A percentile compares a stretch with the other conserved stretches of the same genome.
Conservation (phyloP, 1,139 yeast species). For the Entelexis sorbosivorans region DNA sequence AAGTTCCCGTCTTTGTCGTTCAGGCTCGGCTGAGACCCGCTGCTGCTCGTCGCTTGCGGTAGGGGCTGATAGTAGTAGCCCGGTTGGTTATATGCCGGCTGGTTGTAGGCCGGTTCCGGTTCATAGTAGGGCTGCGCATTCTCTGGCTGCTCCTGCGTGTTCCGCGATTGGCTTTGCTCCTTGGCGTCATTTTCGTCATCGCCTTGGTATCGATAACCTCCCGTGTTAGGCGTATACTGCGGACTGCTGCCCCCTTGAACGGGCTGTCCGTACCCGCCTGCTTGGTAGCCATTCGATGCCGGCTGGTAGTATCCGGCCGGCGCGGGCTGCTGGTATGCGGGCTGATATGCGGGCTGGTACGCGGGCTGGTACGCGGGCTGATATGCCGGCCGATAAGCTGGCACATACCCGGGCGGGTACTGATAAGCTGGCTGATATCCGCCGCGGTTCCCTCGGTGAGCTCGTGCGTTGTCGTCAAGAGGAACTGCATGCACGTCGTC, state of each 20-base stretch:
- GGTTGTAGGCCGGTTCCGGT: background rate
- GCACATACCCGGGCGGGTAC: background rate
- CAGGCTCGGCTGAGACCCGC: background rate
- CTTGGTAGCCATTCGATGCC: background rate
- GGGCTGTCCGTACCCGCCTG: background rate
- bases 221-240: background rate
- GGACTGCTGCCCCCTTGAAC: background rate
- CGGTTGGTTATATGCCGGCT: background rate
- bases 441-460: background rate
- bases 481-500: background rate
- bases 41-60: background rate
- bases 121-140: background rate
- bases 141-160: background rate
- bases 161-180: no score
- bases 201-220: constrained; percentile 12
- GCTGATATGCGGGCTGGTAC: background rate
- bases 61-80: background rate
- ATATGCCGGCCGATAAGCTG: background rate
- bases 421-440: background rate
- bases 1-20: constrained; percentile 2
- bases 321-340: background rate
- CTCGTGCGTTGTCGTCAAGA: background rate
- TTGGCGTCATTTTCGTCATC: background rate
- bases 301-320: background rate
- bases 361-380: background rate